Evolutionary conservation across 1,284 basidiomycete genomes (phyloP), one percentile per base, ranked within the genome.

Genomic region (Ustilago curta): DNA sequence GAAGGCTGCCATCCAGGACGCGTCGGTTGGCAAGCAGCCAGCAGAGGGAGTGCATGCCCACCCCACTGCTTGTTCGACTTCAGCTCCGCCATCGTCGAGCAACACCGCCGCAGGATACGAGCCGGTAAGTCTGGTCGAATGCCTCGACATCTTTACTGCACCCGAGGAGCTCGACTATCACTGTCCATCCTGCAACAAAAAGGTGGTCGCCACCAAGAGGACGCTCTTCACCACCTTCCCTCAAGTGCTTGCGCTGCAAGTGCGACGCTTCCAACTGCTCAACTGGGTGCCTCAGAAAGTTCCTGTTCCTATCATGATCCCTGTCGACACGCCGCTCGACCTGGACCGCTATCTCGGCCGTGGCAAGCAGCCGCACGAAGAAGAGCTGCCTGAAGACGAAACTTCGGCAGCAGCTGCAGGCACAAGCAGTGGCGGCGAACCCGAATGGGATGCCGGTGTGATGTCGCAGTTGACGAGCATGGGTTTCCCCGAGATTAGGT

Each of bases 211-310:
- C 0, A 87, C 87, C 18, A 91, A 90, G 89, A 90, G 77, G 81
- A 89, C 88, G 8, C 90, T 89, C 32, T 93, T 99, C 78, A 89
- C 92, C 6, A 92, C 93, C 0, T 95, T 96, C 88, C 96, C 96
- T 0, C 89, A 94, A 25, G 90, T 95, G 2, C 88, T 99, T 0
- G 91, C 96, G 5, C 85, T 99, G 0, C 95, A 97, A 79, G 91
- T 94, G 57, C 93, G 93, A 80, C 95, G 97, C 80, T 98, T 98
- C 87, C 93, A 96, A 86, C 89, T 97, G 7, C 91, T 96, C 58
- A 95, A 95, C 81, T 99, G 96, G 96, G 94, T 99, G 4, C 96
- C 97, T 0, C 90, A 92, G 6, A 99, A 99, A 85, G 89, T 98
- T 37, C 93, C 97, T 74, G 92, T 99, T 27, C 95, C 95, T 0